phyloP scores from a whole-genome alignment of 805 yeast species.

The Ogataea saltuana region DNA sequence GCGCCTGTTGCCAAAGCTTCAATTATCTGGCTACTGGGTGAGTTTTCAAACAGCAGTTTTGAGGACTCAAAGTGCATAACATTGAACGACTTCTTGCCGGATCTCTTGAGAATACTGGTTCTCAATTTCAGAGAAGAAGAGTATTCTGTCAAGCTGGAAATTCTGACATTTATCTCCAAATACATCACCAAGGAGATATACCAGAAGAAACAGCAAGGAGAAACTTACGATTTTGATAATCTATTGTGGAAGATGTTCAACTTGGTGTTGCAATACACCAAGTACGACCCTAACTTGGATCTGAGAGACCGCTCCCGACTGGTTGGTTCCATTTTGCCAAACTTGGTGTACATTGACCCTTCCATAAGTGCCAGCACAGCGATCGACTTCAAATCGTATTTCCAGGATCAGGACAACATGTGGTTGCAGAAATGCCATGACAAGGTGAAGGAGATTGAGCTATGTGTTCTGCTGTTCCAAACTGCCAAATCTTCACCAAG shows the following conservation, averaged over 20 bases:
- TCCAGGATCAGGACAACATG: conserved; percentile 11
- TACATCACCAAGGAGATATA: conserved; percentile 58
- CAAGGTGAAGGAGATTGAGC: conserved; percentile 31
- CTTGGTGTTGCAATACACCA: conserved; percentile 60
- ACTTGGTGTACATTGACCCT: conserved; percentile 38
- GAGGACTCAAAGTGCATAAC: conserved; percentile 17
- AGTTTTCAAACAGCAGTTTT: conserved; percentile 46
- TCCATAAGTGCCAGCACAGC: conserved; percentile 20
- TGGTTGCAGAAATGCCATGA: conserved; percentile 18
- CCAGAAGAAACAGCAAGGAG: conserved; percentile 32
- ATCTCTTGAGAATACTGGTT: conserved; percentile 62
- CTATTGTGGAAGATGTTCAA: conserved; percentile 54
- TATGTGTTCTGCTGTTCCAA: conserved; percentile 34
- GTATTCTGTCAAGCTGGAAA: conserved; percentile 65
- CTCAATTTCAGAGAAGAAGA: conserved; percentile 54
- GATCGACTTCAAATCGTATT: conserved; percentile 21
- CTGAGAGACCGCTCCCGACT: conserved; percentile 84
- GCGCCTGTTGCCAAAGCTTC: conserved; percentile 65
- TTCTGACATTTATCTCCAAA: conserved; percentile 73
- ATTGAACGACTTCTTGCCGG: conserved; percentile 59
- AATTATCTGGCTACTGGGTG: conserved; percentile 90
- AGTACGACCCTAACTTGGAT: conserved; percentile 74
- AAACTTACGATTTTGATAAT: conserved; percentile 38
- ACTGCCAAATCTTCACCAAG: conserved; percentile 28
- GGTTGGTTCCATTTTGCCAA: conserved; percentile 59